Evolutionary conservation across 148 eudicot species (phyloP).

Genomic region (Fagopyrum homotropicum): DNA sequence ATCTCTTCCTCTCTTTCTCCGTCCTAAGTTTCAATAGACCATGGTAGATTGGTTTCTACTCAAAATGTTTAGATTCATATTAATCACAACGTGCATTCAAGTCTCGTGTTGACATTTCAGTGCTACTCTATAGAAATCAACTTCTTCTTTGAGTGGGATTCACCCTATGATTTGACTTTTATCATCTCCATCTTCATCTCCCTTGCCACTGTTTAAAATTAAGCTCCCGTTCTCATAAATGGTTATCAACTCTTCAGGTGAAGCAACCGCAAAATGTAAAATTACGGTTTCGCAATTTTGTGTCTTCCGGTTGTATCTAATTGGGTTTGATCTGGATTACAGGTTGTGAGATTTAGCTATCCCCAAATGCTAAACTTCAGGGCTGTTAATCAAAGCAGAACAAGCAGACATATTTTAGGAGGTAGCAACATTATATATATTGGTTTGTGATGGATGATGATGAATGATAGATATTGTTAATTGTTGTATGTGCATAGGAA

Average conservation of each 20-base stretch:
- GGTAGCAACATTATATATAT: slow-evolving; percentile 16
- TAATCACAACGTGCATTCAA: slow-evolving; percentile 1
- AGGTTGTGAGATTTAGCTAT: background rate
- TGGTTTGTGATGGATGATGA: too few relatives aligned
- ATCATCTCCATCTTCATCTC: background rate
- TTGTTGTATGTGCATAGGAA: slow-evolving; percentile 29
- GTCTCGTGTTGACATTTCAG: slow-evolving; percentile 1
- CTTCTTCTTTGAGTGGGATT: background rate
- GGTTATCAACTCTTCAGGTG: background rate
- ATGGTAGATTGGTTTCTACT: background rate
- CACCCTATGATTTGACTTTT: background rate
- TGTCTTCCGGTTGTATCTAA: too few relatives aligned
- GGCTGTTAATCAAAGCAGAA: slow-evolving; percentile 36
- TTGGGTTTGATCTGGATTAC: background rate
- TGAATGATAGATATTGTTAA: too few relatives aligned
- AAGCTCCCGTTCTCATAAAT: background rate
- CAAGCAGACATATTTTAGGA: slow-evolving; percentile 41
- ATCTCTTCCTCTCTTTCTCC: slow-evolving; percentile 1
- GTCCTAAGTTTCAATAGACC: background rate
- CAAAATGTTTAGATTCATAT: background rate
- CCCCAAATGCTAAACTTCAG: slow-evolving; percentile 36
- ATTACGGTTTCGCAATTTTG: too few relatives aligned
- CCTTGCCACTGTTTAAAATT: background rate
- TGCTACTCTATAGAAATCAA: background rate
- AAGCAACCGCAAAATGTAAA: background rate